phyloP scores from a whole-genome alignment of 192 early-diverging fungal species.

The Tieghemiomyces parasiticus region DNA sequence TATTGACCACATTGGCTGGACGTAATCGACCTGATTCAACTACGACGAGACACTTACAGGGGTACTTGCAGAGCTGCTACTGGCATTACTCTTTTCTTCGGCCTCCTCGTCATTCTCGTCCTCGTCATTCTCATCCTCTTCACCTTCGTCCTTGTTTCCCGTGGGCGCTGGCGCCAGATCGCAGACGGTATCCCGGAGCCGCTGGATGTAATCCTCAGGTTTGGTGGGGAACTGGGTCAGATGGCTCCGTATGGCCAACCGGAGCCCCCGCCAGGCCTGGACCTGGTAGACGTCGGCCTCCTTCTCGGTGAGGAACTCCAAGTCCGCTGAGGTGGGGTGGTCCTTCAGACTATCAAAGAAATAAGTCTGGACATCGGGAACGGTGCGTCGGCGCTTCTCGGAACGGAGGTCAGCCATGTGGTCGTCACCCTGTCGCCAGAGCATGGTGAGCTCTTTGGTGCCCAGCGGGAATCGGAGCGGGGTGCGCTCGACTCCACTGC shows the following conservation, averaged over 20 bases:
- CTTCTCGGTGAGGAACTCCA: background rate
- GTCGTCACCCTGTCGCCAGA: background rate
- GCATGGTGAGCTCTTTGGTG: conserved; percentile 4
- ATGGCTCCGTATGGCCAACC: background rate
- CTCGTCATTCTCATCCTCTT: too few species aligned
- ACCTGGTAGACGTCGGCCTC: background rate
- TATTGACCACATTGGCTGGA: too few species aligned
- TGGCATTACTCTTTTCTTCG: too few species aligned
- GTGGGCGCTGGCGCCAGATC: too few species aligned
- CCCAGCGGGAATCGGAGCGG: conserved; percentile 6
- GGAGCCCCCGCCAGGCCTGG: background rate
- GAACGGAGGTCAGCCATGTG: background rate
- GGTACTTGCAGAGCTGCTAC: too few species aligned
- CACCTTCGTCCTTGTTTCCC: too few species aligned
- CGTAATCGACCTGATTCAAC: too few species aligned
- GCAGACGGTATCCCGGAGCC: too few species aligned
- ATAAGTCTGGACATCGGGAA: background rate
- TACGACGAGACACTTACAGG: too few species aligned
- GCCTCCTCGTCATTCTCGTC: too few species aligned
- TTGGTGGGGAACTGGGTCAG: conserved; percentile 6
- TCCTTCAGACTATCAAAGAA: background rate
- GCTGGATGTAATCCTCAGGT: too few species aligned
- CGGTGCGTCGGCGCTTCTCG: background rate
- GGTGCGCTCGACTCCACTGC: too few species aligned
- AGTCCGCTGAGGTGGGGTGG: background rate